phyloP scores from a whole-genome alignment of 176 grass and related monocot species.

The Thinopyrum elongatum region DNA sequence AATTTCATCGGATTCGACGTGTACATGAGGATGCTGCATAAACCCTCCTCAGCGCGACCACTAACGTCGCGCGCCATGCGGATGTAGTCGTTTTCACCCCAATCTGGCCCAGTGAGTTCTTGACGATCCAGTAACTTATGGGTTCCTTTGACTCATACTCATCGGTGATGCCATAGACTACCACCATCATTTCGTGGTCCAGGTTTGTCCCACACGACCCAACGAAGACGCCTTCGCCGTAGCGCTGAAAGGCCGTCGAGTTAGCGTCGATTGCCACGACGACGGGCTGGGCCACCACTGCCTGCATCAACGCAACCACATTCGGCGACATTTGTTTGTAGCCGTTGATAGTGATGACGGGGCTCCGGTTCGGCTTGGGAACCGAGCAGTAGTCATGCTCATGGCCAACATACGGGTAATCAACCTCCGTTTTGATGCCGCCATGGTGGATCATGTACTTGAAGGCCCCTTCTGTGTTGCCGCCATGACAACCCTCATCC shows the following conservation, averaged over 20 bases:
- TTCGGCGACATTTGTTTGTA: no score
- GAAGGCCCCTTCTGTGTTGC: background rate
- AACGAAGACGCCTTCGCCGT: conserved; percentile 10
- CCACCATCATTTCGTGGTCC: background rate
- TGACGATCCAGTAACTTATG: conserved; percentile 51
- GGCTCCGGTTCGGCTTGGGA: no score
- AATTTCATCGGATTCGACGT: background rate
- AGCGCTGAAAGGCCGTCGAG: conserved; percentile 17
- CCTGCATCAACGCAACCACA: background rate
- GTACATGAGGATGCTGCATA: conserved; percentile 18
- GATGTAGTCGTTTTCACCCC: conserved; percentile 59
- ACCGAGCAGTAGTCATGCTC: no score
- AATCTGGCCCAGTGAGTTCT: conserved; percentile 42
- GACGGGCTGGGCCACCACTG: background rate
- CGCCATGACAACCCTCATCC: background rate
- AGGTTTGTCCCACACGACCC: conserved; percentile 13
- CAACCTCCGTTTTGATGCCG: no score
- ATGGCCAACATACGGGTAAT: no score
- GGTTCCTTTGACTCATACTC: background rate
- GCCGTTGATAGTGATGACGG: no score
- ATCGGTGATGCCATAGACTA: conserved; percentile 5
- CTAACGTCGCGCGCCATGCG: conserved; percentile 37
- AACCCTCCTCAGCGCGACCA: background rate
- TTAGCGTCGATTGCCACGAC: background rate
- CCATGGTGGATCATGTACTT: no score